Base-by-base conservation (phyloP, 768 basidiomycete species). In the Erythrobasidium yunnanense region DNA sequence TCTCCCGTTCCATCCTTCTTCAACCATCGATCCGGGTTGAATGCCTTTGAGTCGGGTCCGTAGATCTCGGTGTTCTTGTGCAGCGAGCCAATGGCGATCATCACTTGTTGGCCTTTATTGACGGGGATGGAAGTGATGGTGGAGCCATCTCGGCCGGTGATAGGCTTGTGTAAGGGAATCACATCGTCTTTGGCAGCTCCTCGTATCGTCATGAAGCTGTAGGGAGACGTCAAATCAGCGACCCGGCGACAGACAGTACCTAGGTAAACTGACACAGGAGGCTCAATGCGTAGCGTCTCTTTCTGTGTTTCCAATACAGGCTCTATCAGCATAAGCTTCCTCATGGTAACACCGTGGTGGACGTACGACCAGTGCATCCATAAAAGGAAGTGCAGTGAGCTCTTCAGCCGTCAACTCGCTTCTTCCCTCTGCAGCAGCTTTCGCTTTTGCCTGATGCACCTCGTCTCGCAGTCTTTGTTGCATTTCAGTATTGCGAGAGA, bases 131-230 rank as follows among this genome's bases (percentile, higher is more conserved):
- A 34, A 13, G 65, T 54, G 34, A 72, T 53, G 0, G 52, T 65
- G 3, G 29, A 34, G 46, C 54, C 65, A 54, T 47, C 60, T n/a
- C n/a, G 65, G 29, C 54, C 62, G 38, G 22, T 55, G 47, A 73
- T 30, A 5, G 73, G 71, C 30, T 23, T 29, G 0, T 66, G 80
- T 25, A 86, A 79, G 1, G 90, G 90, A 15, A 92, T 79, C 66
- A 83, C 81, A 71, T 91, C 89, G 71, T 89, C 86, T 70, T 82
- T 81, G 0, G 81, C 85, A 2, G 88, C 87, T 58, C 22, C 87
- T 13, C 89, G 82, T 47, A 89, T 79, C 7, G 88, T 86, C 2
- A 87, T 87, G 73, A 88, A 11, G 11, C 38, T 42, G 38, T 42
- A 42, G 11, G n/a, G 38, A 42, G 38, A n/a, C n/a, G n/a, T n/a